These are phyloP conservation scores for Rhodomyrtus psidioides DNA, from an alignment of 441 rosid species.

Conservation along the genomic window DNA sequence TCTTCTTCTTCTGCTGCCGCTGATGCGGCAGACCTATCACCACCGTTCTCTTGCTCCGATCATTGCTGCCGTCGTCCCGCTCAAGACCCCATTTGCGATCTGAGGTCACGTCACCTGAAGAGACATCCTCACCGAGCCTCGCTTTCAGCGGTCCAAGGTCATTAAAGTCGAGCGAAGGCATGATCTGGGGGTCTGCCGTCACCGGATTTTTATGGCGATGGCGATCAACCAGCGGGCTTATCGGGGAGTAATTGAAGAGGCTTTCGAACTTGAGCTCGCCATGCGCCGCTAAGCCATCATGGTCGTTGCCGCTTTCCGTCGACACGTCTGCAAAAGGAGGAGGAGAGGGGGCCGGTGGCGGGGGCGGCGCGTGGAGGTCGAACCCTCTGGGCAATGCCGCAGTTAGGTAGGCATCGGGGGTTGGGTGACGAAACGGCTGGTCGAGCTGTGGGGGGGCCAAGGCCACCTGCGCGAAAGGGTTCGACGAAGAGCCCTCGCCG, in stretches of 20 bases:
- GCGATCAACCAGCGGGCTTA: neutral
- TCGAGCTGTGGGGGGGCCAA: neutral
- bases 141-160: neutral
- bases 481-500: neutral
- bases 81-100: neutral
- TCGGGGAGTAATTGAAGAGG: neutral
- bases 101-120: conserved; percentile 1
- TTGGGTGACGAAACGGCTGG: neutral
- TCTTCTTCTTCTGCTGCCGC: neutral
- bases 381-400: neutral
- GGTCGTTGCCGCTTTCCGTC: neutral
- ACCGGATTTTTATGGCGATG: neutral
- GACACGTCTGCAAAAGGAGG: neutral
- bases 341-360: neutral
- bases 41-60: conserved; percentile 4
- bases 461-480: neutral
- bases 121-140: conserved; percentile 4
- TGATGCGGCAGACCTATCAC: neutral
- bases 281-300: neutral
- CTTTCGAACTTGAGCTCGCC: neutral
- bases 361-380: neutral
- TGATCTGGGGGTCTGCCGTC: neutral
- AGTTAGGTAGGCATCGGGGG: neutral
- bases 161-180: neutral
- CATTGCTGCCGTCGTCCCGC: neutral